These are phyloP conservation scores for Saitoella complicata DNA, from an alignment of 805 yeast species.

Conservation along the genomic window DNA sequence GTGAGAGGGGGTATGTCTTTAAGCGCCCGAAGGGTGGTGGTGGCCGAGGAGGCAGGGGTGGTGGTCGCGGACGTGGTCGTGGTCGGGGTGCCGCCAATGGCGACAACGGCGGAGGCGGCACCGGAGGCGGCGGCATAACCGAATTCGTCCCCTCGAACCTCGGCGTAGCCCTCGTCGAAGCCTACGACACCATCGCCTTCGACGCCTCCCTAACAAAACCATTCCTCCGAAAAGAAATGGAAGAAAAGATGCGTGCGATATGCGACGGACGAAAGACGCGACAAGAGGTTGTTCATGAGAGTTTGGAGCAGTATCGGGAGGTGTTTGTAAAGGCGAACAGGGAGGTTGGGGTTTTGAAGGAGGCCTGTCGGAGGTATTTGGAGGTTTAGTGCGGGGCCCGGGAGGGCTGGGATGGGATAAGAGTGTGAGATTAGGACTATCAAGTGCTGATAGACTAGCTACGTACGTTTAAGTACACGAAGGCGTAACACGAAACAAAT, in stretches of 20 bases:
- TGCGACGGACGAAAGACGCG: conserved; percentile 46
- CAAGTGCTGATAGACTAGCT: too few relatives aligned
- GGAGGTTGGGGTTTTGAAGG: conserved; percentile 23
- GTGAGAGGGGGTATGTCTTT: conserved; percentile 46
- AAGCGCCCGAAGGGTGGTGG: conserved; percentile 15
- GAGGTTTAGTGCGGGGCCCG: too few relatives aligned
- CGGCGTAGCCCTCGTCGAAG: conserved; percentile 78
- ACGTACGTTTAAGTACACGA: too few relatives aligned
- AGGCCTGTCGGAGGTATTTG: not conserved
- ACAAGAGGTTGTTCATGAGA: conserved; percentile 37
- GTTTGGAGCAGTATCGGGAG: conserved; percentile 40
- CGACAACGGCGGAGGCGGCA: conserved; percentile 2
- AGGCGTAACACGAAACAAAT: too few relatives aligned
- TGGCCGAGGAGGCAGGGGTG: conserved; percentile 14
- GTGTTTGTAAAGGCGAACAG: conserved; percentile 38
- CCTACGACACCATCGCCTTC: conserved; percentile 64
- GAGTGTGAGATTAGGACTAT: too few relatives aligned
- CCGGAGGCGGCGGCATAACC: conserved; percentile 17
- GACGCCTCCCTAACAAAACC: conserved; percentile 78
- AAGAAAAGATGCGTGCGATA: conserved; percentile 34
- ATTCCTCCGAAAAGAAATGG: conserved; percentile 46
- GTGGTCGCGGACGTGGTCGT: conserved; percentile 3
- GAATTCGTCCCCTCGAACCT: conserved; percentile 58
- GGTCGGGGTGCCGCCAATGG: conserved; percentile 5
- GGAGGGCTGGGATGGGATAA: too few relatives aligned